Percentiles rank a stretch among this genome's conserved stretches.
These are phyloP conservation scores for Cynanchum wilfordii DNA, from an alignment of 257 asterid species.

Conservation along the genomic window DNA sequence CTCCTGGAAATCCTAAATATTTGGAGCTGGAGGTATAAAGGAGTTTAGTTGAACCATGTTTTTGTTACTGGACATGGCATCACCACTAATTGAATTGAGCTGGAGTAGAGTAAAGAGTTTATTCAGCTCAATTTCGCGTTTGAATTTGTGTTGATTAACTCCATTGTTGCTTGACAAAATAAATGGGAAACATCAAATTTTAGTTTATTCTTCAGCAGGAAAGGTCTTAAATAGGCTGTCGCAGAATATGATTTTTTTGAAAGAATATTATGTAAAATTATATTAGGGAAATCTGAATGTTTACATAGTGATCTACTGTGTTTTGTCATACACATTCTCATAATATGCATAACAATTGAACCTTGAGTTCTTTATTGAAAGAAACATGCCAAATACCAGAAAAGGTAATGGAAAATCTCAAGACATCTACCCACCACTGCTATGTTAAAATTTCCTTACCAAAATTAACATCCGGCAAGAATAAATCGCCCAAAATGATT, in stretches of 20 bases:
- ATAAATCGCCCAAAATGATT: not conserved
- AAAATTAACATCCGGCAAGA: not conserved
- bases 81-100: not conserved
- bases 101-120: not conserved
- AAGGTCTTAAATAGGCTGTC: not conserved
- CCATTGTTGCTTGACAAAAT: not conserved
- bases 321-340: not conserved
- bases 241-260: not conserved
- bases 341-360: not conserved
- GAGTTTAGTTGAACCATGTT: not conserved
- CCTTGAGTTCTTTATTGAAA: not conserved
- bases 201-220: not conserved
- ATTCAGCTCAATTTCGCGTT: not conserved
- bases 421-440: not conserved
- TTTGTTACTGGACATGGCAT: not conserved
- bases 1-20: not conserved
- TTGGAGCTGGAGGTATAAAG: not conserved
- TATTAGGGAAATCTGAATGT: not conserved
- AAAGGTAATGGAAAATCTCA: not conserved
- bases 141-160: not conserved
- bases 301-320: not conserved
- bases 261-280: not conserved
- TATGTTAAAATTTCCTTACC: not conserved
- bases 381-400: not conserved
- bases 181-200: not conserved